Evolutionary conservation across 2,329 filamentous ascomycete species (phyloP), one percentile per base, ranked within the genome.

Genomic region (Ascochyta koolunga): DNA sequence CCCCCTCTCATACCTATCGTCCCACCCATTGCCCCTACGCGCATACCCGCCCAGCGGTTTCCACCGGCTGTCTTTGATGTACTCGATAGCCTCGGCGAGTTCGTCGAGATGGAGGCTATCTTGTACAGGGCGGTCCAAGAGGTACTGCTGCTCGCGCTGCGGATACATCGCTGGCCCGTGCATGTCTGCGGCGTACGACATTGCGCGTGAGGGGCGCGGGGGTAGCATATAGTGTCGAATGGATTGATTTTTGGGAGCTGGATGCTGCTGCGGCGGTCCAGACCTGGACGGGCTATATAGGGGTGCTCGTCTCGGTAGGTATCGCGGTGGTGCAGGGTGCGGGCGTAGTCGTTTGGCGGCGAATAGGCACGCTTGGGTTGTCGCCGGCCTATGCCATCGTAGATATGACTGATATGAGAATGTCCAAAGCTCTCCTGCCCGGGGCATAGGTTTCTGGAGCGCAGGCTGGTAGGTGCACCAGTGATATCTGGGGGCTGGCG

Each of bases 181-280:
- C 27, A 48, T 45, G 7, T 50, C 58, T 1, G 56, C 18, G 1
- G 45, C 24, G 24, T 52, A 60, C 1, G 61, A 53, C 21, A 36
- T 41, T 15, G 56, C 8, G 16, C 63, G 60, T 1, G 29, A 19
- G 4, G 55, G 40, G 16, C 40, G 60, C 5, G 61, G 45, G 58
- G 55, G 37, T 49, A 53, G 37, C 53, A 41, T 0, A 32, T 8
- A 3, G 43, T 45, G 27, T 55, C 51, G 18, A 60, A 62, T 1
- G 56, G 48, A 22, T 62, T 61, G 1, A 29, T 32, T 1, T 50
- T 29, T 13, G 53, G 50, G 2, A 39, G 16, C 11, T 59, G 56
- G 4, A 47, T 27, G 22, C 52, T 65, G 9, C 54, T 57, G 54
- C 58, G 58, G n/a, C 61, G 62, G 39, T 53, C 41, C 4, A 43